These are phyloP conservation scores for Mortierella sp. DNA, from an alignment of 371 early-diverging fungal genomes.

Conservation along the genomic window DNA sequence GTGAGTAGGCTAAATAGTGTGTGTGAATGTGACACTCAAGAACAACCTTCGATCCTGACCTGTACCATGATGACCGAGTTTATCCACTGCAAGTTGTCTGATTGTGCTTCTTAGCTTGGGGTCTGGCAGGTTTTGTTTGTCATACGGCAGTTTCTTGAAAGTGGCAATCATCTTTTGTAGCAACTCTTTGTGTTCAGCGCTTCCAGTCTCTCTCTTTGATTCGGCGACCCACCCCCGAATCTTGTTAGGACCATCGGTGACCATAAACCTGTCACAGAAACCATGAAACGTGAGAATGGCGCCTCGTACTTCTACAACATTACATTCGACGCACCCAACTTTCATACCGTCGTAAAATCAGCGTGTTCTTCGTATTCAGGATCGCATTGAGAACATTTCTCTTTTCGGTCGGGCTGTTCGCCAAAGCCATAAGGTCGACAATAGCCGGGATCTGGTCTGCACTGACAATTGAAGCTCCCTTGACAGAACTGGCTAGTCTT, in stretches of 20 bases:
- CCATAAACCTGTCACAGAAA: constrained; percentile 13
- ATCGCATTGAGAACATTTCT: constrained; percentile 27
- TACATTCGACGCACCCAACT: too few species aligned
- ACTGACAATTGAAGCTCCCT: constrained; percentile 17
- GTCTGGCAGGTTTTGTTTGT: constrained; percentile 1
- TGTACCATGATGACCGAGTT: constrained; percentile 7
- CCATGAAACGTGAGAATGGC: not conserved
- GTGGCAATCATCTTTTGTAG: constrained; percentile 6
- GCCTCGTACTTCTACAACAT: too few species aligned
- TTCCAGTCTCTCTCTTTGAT: constrained; percentile 2
- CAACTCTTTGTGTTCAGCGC: constrained; percentile 3
- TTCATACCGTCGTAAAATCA: constrained; percentile 15
- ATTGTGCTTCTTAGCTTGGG: constrained; percentile 1
- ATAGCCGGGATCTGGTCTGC: constrained; percentile 4
- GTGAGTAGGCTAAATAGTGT: not conserved
- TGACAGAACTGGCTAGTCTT: constrained; percentile 8
- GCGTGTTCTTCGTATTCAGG: constrained; percentile 10
- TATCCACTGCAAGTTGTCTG: constrained; percentile 4
- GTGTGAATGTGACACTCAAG: not conserved
- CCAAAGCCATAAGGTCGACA: constrained; percentile 15
- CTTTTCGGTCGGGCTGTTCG: constrained; percentile 5
- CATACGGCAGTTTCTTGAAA: constrained; percentile 15
- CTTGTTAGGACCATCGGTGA: constrained; percentile 8
- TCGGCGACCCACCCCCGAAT: constrained; percentile 15
- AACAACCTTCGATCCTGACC: not conserved